Evolutionary conservation across 495 filamentous ascomycete species (phyloP).

Genomic region (Penicillium flavigenum): DNA sequence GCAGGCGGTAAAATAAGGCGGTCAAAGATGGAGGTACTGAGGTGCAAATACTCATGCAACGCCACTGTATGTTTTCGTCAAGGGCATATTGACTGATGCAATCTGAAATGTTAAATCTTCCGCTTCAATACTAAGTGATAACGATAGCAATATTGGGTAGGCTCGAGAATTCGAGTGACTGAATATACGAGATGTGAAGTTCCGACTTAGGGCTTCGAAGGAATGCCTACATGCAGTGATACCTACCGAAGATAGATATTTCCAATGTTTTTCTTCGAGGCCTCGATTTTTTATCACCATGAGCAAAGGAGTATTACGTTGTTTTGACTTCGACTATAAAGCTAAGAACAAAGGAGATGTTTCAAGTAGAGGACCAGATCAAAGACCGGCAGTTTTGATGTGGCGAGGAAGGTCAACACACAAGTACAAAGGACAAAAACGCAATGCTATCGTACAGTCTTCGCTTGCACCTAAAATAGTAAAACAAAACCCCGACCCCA

Average conservation of each 20-base stretch:
- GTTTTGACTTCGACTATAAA: not conserved
- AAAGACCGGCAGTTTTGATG: not conserved
- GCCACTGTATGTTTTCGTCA: not conserved
- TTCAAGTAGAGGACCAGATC: not conserved
- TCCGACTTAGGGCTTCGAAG: not conserved
- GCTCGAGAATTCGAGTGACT: not conserved
- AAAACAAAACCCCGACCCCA: not conserved
- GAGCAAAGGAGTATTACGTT: not conserved
- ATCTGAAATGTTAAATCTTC: not conserved
- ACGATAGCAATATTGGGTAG: not conserved
- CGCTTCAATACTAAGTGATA: too few relatives aligned
- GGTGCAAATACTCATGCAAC: too few relatives aligned
- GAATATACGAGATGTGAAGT: not conserved
- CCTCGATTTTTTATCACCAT: not conserved
- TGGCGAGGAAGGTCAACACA: not conserved
- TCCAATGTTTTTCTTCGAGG: not conserved
- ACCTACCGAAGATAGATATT: not conserved
- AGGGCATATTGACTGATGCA: not conserved
- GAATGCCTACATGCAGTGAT: not conserved
- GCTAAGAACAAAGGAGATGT: not conserved
- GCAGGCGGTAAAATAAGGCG: too few relatives aligned
- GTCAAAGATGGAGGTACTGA: too few relatives aligned
- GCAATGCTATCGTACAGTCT: conserved; percentile 16
- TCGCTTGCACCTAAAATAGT: not conserved
- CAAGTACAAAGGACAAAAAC: conserved; percentile 1